Percentiles rank a stretch among this genome's conserved stretches.
Evolutionary conservation across 1,284 basidiomycete species (phyloP).

Genomic region (Paramarasmius palmivorus): DNA sequence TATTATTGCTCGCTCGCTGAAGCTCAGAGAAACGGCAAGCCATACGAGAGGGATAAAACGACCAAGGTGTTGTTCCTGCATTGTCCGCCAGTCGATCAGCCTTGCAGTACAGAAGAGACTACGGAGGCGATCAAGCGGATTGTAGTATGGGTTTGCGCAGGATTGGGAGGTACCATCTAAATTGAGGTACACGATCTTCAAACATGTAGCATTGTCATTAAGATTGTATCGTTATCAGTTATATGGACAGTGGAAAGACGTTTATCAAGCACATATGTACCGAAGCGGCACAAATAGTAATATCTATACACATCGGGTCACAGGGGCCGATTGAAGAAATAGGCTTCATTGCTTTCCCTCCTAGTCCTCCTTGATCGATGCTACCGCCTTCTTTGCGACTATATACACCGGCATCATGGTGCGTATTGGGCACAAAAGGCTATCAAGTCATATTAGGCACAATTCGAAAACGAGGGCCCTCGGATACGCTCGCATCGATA

Average conservation of each 20-base stretch:
- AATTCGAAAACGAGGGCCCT: too few species aligned
- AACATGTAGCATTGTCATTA: too few species aligned
- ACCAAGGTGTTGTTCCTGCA: slow-evolving; percentile 71
- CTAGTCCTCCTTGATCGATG: neutral
- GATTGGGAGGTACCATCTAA: slow-evolving; percentile 26
- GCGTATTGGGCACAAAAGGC: neutral
- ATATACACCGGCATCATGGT: neutral
- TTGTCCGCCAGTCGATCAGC: slow-evolving; percentile 64
- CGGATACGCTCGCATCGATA: neutral
- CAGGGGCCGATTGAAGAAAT: neutral
- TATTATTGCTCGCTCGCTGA: slow-evolving; percentile 81
- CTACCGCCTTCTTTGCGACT: neutral
- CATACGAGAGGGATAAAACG: slow-evolving; percentile 54
- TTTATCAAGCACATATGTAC: too few species aligned
- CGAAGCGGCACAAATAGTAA: too few species aligned
- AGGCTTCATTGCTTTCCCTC: neutral
- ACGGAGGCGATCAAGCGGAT: slow-evolving; percentile 64
- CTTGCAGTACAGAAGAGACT: slow-evolving; percentile 62
- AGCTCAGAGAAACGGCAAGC: slow-evolving; percentile 51
- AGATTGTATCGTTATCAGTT: too few species aligned
- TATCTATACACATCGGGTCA: too few species aligned
- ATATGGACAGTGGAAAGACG: too few species aligned
- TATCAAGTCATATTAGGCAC: neutral
- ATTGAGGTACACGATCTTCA: neutral
- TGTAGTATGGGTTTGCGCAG: slow-evolving; percentile 56